Evolutionary conservation across 768 basidiomycete genomes (phyloP), one percentile per base, ranked within the genome.

Genomic region (Pilatotrama ljubarskyi): DNA sequence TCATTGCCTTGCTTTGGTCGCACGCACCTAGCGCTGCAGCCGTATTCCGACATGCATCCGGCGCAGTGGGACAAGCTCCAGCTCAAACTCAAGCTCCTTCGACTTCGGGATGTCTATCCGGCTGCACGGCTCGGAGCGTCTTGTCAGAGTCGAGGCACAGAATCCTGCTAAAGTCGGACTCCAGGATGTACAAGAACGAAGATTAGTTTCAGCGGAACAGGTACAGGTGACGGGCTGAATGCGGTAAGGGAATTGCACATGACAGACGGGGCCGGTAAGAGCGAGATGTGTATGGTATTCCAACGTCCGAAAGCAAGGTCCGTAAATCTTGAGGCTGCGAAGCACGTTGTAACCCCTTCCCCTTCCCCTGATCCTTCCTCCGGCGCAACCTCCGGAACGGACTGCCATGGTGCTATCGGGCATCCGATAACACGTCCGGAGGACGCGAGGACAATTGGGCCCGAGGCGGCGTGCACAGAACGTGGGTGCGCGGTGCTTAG

Each of bases 221-320:
- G 50, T 59, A 59, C 49, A 59, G 17, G 14, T 49, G n/a, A 37
- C 29, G 29, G 29, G 10, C 18, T n/a, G 41, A 37, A 44, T 57
- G 46, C 48, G 55, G 38, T 20, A 44, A 49, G 47, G 37, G 10
- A 22, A 15, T 15, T 49, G 55, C 46, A 57, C 47, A 57, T 57
- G 47, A 42, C 29, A 22, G 29, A 22, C 24, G 29, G 32, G 29
- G 32, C 38, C 10, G 47, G 15, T 36, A 36, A 17, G 20, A 11
- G 46, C 26, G 20, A 32, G 18, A 49, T 50, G 29, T 10, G 55
- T 49, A 49, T 57, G 47, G 55, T 49, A 57, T 57, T 41, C 55
- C 47, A 50, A 57, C 47, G 40, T 57, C 55, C 48, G 38, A 48
- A 26, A n/a, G 38, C 35, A 26, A n/a, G 25, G 48, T 50, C 55